Evolutionary conservation across 2,329 filamentous ascomycete genomes (phyloP).

Genomic region (Sordariomycetes sp.): DNA sequence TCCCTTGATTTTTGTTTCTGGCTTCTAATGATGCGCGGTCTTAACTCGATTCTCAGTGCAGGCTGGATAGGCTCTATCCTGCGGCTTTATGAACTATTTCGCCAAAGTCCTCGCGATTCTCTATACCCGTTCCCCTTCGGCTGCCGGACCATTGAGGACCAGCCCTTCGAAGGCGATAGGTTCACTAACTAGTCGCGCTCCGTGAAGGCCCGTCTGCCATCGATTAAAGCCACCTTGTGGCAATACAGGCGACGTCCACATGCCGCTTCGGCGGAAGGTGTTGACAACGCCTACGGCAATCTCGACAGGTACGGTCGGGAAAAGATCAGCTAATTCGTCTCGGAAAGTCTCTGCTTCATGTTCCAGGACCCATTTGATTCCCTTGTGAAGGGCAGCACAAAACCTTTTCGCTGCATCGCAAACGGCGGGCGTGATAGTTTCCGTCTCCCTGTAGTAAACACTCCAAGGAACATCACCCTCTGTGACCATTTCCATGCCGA

Average conservation of each 20-base stretch:
- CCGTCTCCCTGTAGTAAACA: slow-evolving; percentile 2
- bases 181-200: background rate
- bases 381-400: background rate
- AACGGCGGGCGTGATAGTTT: background rate
- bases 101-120: too few species aligned
- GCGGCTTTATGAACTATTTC: too few species aligned
- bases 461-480: slow-evolving; percentile 1
- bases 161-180: background rate
- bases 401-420: background rate
- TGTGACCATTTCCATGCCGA: background rate
- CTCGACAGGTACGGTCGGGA: background rate
- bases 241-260: background rate
- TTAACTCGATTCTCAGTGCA: too few species aligned
- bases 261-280: background rate
- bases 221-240: background rate
- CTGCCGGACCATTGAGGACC: background rate
- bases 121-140: too few species aligned
- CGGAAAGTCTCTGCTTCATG: slow-evolving; percentile 1
- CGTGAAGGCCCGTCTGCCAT: background rate
- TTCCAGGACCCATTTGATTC: background rate
- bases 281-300: background rate
- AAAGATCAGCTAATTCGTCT: background rate
- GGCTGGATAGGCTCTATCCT: too few species aligned
- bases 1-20: too few species aligned
- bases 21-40: too few species aligned